These are phyloP conservation scores for Tricholoma matsutake DNA, from an alignment of 768 basidiomycete genomes.

Conservation along the genomic window DNA sequence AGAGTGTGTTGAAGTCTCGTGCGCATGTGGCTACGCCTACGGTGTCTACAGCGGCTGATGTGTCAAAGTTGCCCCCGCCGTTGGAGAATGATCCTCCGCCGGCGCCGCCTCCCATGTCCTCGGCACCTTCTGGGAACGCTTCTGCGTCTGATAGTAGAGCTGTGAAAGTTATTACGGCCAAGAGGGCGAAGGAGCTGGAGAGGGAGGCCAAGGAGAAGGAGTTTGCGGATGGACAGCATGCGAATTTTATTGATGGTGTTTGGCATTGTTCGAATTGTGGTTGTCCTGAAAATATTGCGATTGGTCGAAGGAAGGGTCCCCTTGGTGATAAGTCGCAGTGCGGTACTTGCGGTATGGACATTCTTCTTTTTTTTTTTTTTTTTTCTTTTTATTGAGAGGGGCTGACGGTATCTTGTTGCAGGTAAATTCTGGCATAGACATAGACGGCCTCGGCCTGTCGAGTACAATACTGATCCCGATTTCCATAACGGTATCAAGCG, in stretches of 20 bases:
- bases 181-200: slow-evolving; percentile 70
- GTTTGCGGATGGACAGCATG: slow-evolving; percentile 78
- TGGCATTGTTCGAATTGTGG: slow-evolving; percentile 98
- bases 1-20: slow-evolving; percentile 54
- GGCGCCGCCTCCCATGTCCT: slow-evolving; percentile 7
- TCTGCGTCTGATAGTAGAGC: slow-evolving; percentile 45
- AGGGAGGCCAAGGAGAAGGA: slow-evolving; percentile 82
- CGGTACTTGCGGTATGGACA: slow-evolving; percentile 82
- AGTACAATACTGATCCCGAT: slow-evolving; percentile 74
- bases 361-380: slow-evolving; percentile 9
- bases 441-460: slow-evolving; percentile 73
- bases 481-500: slow-evolving; percentile 57
- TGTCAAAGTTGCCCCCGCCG: slow-evolving; percentile 53
- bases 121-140: slow-evolving; percentile 8
- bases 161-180: slow-evolving; percentile 49
- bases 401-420: slow-evolving; percentile 25
- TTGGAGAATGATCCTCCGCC: slow-evolving; percentile 61
- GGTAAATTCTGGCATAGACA: slow-evolving; percentile 92
- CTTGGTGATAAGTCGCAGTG: slow-evolving; percentile 89
- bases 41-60: slow-evolving; percentile 65
- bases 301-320: slow-evolving; percentile 86
- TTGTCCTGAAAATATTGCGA: slow-evolving; percentile 81
- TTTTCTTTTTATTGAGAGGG: slow-evolving; percentile 5
- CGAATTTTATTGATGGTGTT: slow-evolving; percentile 76
- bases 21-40: slow-evolving; percentile 60